phyloP scores from a whole-genome alignment of 1,139 yeast species.

The Blastobotrys ciferrii region DNA sequence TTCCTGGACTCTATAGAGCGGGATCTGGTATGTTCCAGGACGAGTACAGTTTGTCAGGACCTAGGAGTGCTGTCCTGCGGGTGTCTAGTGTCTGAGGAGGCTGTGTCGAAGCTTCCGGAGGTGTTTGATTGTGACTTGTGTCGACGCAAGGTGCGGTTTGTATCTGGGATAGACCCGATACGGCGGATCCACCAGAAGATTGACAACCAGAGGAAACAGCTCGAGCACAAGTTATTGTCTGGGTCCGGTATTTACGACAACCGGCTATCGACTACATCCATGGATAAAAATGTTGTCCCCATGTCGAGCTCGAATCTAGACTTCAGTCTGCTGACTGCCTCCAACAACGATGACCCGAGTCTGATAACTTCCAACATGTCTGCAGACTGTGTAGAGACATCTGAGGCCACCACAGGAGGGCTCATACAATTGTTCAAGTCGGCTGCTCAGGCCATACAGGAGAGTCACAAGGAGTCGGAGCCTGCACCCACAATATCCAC shows the following conservation, averaged over 20 bases:
- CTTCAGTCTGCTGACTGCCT: conserved; percentile 7
- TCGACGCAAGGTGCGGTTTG: background rate
- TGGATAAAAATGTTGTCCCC: background rate
- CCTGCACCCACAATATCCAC: background rate
- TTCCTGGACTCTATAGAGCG: conserved; percentile 31
- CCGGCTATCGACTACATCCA: background rate
- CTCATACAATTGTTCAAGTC: conserved; percentile 21
- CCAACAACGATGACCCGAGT: background rate
- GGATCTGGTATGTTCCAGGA: conserved; percentile 25
- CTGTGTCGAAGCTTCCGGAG: background rate
- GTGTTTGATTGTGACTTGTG: conserved; percentile 8
- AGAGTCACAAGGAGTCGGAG: background rate
- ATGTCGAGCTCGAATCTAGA: conserved; percentile 11
- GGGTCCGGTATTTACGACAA: conserved; percentile 16
- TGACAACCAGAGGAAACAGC: conserved; percentile 32
- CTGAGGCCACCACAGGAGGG: conserved; percentile 12
- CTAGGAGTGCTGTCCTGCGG: conserved; percentile 66
- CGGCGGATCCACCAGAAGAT: conserved; percentile 47
- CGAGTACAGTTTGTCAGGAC: conserved; percentile 36
- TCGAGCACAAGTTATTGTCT: conserved; percentile 23
- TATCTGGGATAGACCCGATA: conserved; percentile 42
- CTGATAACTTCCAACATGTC: background rate
- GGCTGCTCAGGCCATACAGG: conserved; percentile 15
- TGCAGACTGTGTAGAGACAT: conserved; percentile 2
- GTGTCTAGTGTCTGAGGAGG: conserved; percentile 58